phyloP scores from a whole-genome alignment of 805 yeast species.

The Pichia phayaonensis region DNA sequence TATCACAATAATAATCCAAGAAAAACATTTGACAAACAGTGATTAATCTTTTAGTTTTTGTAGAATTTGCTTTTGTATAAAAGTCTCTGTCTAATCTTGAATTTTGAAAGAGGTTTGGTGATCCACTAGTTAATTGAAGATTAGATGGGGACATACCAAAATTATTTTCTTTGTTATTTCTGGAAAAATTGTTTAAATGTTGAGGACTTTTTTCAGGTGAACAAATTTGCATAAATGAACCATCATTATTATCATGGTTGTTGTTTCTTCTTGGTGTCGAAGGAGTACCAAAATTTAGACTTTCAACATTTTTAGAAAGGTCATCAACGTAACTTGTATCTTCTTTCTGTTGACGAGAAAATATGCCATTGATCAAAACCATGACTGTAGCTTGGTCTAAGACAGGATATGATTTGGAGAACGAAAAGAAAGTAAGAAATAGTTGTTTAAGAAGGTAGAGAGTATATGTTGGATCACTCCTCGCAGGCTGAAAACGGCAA shows the following conservation, averaged over 20 bases:
- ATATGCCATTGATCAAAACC: constrained; percentile 25
- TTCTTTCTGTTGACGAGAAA: constrained; percentile 21
- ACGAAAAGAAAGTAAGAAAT: not conserved
- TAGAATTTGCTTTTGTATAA: constrained; percentile 50
- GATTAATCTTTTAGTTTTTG: constrained; percentile 77
- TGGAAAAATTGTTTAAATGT: constrained; percentile 14
- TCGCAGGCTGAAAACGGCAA: not conserved
- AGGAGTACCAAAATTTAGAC: constrained; percentile 24
- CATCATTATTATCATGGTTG: constrained; percentile 9
- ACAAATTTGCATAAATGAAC: constrained; percentile 24
- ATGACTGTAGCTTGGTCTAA: constrained; percentile 1
- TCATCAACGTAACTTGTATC: constrained; percentile 26
- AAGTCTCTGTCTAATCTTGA: constrained; percentile 36
- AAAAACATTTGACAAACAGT: constrained; percentile 92
- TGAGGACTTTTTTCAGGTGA: constrained; percentile 25
- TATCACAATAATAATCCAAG: constrained; percentile 91
- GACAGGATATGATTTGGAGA: no score
- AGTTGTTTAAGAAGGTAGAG: not conserved
- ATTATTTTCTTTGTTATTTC: constrained; percentile 34
- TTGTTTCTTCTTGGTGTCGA: constrained; percentile 17
- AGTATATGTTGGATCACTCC: not conserved
- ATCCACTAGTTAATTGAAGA: not conserved
- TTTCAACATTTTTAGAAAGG: constrained; percentile 29
- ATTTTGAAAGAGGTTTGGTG: constrained; percentile 10
- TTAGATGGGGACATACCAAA: constrained; percentile 26